Evolutionary conservation across 306 rosid genomes (phyloP).

Genomic region (Citrullus amarus): DNA sequence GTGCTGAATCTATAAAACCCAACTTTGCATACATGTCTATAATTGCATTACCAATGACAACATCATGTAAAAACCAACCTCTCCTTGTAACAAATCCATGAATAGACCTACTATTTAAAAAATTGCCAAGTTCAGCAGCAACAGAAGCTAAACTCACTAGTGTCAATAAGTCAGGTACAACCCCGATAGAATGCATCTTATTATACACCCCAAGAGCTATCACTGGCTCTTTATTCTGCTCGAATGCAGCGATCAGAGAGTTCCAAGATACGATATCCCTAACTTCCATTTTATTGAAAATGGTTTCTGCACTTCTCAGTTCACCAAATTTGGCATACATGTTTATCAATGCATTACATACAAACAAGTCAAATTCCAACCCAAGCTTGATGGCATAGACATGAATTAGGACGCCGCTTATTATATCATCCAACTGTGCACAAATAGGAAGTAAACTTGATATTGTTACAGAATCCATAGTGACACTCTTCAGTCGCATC

Average conservation of each 20-base stretch:
- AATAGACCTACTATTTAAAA: slow-evolving; percentile 16
- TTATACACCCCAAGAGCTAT: slow-evolving; percentile 25
- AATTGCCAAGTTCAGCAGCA: slow-evolving; percentile 25
- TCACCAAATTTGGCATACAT: slow-evolving; percentile 43
- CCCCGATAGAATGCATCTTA: slow-evolving; percentile 16
- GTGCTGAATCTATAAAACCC: slow-evolving; percentile 27
- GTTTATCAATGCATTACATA: slow-evolving; percentile 37
- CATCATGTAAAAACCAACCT: slow-evolving; percentile 25
- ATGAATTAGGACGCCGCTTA: slow-evolving; percentile 31
- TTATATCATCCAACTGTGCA: slow-evolving; percentile 21
- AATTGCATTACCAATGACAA: slow-evolving; percentile 34
- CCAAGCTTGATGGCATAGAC: slow-evolving; percentile 36
- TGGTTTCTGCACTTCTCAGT: slow-evolving; percentile 20
- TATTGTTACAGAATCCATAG: slow-evolving; percentile 32
- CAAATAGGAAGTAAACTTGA: slow-evolving; percentile 34
- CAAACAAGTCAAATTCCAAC: slow-evolving; percentile 24
- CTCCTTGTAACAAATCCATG: slow-evolving; percentile 33
- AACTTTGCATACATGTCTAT: slow-evolving; percentile 42
- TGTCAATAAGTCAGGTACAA: slow-evolving; percentile 26
- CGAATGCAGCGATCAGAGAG: slow-evolving; percentile 32
- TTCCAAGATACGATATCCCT: slow-evolving; percentile 46
- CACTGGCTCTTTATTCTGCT: slow-evolving; percentile 29
- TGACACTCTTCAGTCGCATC: slow-evolving; percentile 29
- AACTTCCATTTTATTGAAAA: slow-evolving; percentile 24
- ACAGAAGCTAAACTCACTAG: slow-evolving; percentile 39